phyloP scores from a whole-genome alignment of 2,329 filamentous ascomycete genomes.

The Pestalotiopsis sp. region DNA sequence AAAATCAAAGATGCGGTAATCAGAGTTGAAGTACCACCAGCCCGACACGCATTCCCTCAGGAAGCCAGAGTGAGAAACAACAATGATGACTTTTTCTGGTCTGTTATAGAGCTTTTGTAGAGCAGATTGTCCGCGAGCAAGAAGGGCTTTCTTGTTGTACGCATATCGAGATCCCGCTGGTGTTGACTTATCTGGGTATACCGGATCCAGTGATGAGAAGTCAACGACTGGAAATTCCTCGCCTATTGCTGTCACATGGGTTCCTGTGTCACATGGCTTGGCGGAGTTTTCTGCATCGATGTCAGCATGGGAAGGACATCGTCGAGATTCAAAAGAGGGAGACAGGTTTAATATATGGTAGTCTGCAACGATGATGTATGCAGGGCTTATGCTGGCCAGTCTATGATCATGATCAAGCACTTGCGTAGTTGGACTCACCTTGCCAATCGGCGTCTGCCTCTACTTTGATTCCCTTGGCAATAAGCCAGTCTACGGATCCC shows the following conservation, averaged over 20 bases:
- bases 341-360: not conserved
- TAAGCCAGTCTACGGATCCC: conserved; percentile 59
- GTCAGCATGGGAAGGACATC: not conserved
- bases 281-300: conserved; percentile 50
- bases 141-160: conserved; percentile 53
- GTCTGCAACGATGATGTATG: no score
- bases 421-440: conserved; percentile 41
- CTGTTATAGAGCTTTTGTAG: conserved; percentile 53
- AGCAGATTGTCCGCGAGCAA: conserved; percentile 55
- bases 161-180: conserved; percentile 49
- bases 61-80: conserved; percentile 69
- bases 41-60: conserved; percentile 59
- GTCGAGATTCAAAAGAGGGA: not conserved
- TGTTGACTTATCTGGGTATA: conserved; percentile 65
- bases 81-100: conserved; percentile 63
- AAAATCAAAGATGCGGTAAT: conserved; percentile 67
- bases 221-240: conserved; percentile 58
- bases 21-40: conserved; percentile 61
- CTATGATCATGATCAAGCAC: not conserved
- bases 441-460: conserved; percentile 67
- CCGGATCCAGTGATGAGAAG: conserved; percentile 58
- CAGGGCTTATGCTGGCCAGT: not conserved
- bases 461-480: conserved; percentile 55
- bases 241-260: conserved; percentile 42
- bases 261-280: conserved; percentile 66